Conservation (phyloP, 371 early-diverging fungal species). For the Lichtheimia ramosa region DNA sequence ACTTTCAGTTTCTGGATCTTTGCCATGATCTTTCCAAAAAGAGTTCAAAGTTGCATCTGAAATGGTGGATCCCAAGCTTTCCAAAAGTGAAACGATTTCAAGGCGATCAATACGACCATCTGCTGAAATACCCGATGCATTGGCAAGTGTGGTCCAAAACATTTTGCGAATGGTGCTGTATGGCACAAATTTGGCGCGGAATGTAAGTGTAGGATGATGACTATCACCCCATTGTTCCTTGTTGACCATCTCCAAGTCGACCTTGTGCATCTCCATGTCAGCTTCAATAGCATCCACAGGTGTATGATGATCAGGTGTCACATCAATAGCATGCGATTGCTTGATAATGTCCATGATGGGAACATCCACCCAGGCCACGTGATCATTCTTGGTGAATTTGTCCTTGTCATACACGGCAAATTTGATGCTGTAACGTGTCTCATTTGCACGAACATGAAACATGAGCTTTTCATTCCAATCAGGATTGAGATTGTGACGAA, state of each 20-base stretch:
- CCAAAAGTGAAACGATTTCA: constrained; percentile 76
- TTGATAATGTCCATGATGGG: constrained; percentile 38
- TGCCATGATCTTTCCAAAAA: constrained; percentile 62
- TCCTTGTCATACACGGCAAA: constrained; percentile 81
- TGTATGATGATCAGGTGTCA: not conserved
- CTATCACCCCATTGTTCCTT: constrained; percentile 38
- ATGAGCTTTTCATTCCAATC: constrained; percentile 71
- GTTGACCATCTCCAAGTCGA: constrained; percentile 39
- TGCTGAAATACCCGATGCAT: constrained; percentile 62
- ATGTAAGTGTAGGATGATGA: constrained; percentile 43
- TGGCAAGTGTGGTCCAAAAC: constrained; percentile 74
- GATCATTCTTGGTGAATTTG: constrained; percentile 72
- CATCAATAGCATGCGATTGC: constrained; percentile 11
- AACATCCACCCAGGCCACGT: constrained; percentile 61
- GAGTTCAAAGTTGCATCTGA: constrained; percentile 65
- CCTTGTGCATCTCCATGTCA: constrained; percentile 41
- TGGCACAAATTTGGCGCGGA: constrained; percentile 66
- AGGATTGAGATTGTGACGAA: constrained; percentile 67
- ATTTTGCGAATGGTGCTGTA: constrained; percentile 65
- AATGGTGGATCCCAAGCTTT: constrained; percentile 72
- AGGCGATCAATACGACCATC: constrained; percentile 55
- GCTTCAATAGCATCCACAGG: constrained; percentile 40
- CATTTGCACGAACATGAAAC: constrained; percentile 63
- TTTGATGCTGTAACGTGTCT: constrained; percentile 60
- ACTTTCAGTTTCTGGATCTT: constrained; percentile 58